Evolutionary conservation across 257 asterid species (phyloP).

Genomic region (Nicotiana undulata): DNA sequence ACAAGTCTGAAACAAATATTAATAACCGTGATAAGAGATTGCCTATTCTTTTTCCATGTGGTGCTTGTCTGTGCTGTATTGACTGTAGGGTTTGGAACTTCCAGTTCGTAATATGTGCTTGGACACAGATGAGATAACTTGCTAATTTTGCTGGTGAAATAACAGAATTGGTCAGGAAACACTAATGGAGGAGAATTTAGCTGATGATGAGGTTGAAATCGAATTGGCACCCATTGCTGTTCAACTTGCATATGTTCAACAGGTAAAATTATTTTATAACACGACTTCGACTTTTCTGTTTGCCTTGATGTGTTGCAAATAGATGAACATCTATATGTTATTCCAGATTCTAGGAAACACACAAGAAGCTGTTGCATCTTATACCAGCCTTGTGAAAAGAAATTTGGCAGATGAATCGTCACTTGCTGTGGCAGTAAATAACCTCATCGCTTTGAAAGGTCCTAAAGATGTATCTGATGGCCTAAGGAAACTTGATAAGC

Average conservation of each 20-base stretch:
- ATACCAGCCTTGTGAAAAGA: slow-evolving; percentile 54
- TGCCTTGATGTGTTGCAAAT: slow-evolving; percentile 1
- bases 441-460: slow-evolving; percentile 66
- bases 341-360: slow-evolving; percentile 62
- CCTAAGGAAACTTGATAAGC: slow-evolving; percentile 73
- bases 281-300: neutral
- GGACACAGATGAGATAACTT: neutral
- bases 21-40: neutral
- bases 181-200: slow-evolving; percentile 65
- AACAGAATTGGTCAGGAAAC: slow-evolving; percentile 86
- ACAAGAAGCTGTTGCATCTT: slow-evolving; percentile 64
- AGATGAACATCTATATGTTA: neutral
- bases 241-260: slow-evolving; percentile 80
- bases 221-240: slow-evolving; percentile 83
- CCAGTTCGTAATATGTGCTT: neutral
- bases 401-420: slow-evolving; percentile 76
- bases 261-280: slow-evolving; percentile 32
- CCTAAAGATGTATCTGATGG: slow-evolving; percentile 81
- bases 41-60: neutral
- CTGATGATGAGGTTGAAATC: slow-evolving; percentile 70
- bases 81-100: neutral
- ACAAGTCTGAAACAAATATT: neutral
- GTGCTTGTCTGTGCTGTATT: neutral
- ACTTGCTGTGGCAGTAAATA: slow-evolving; percentile 65
- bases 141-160: neutral